phyloP scores from a whole-genome alignment of 208 protist genomes.

The Phytomonas francai region DNA sequence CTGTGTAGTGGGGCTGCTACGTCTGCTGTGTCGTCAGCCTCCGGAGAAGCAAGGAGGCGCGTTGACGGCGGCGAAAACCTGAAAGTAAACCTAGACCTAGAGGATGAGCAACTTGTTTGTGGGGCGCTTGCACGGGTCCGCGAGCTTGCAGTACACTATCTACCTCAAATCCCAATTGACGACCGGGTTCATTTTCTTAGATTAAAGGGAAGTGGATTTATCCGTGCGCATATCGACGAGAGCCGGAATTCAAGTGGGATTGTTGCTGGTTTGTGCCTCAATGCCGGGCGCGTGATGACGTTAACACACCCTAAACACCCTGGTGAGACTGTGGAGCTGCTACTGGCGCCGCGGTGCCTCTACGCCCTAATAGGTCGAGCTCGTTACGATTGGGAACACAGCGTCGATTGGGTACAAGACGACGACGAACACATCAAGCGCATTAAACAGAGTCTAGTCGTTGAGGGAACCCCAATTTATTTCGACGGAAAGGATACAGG shows the following conservation, averaged over 20 bases:
- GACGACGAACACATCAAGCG: slow-evolving; percentile 70
- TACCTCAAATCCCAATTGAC: slow-evolving; percentile 67
- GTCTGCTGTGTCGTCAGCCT: neutral
- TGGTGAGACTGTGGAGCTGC: slow-evolving; percentile 52
- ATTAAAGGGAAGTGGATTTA: slow-evolving; percentile 72
- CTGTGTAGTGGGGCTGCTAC: neutral
- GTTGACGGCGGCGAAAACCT: neutral
- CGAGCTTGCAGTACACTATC: slow-evolving; percentile 33
- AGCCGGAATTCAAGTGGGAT: slow-evolving; percentile 79
- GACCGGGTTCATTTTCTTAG: slow-evolving; percentile 79
- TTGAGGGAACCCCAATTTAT: slow-evolving; percentile 47
- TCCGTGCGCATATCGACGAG: slow-evolving; percentile 71
- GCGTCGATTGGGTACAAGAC: slow-evolving; percentile 68
- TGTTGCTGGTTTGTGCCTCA: slow-evolving; percentile 61
- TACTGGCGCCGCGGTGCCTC: slow-evolving; percentile 68
- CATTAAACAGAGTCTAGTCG: slow-evolving; percentile 35
- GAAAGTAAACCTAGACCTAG: slow-evolving; percentile 15
- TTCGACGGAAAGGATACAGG: slow-evolving; percentile 59
- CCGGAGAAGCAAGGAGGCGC: neutral
- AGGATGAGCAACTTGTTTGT: slow-evolving; percentile 22
- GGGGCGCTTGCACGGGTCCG: slow-evolving; percentile 30
- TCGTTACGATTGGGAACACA: slow-evolving; percentile 80
- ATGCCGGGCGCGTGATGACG: slow-evolving; percentile 70
- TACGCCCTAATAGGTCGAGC: slow-evolving; percentile 66
- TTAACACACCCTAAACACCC: slow-evolving; percentile 66